Percentiles rank a stretch among this genome's conserved stretches.
Evolutionary conservation across 345 rosid genomes (phyloP).

Genomic region (Brassica rapa): DNA sequence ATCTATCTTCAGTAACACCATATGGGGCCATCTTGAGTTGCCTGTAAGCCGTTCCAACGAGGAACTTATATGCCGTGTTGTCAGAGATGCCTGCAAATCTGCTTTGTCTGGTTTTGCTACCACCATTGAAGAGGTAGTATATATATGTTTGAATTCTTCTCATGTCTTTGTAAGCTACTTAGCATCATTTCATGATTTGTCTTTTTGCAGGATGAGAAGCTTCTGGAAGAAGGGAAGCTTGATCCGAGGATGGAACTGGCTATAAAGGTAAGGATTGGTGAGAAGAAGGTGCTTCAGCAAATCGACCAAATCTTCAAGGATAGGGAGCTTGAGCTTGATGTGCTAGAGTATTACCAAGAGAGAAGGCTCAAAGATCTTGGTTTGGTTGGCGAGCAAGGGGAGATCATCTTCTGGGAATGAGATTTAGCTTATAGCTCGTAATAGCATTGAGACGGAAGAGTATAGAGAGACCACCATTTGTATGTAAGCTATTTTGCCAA

Average conservation of each 20-base stretch:
- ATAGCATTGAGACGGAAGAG: conserved; percentile 12
- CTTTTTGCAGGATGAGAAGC: conserved; percentile 66
- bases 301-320: conserved; percentile 63
- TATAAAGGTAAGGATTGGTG: conserved; percentile 68
- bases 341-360: conserved; percentile 86
- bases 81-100: conserved; percentile 75
- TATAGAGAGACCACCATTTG: conserved; percentile 20
- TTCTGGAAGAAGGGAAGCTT: conserved; percentile 53
- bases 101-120: conserved; percentile 75
- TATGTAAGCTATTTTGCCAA: conserved; percentile 36
- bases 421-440: conserved; percentile 5
- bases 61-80: conserved; percentile 79
- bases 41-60: conserved; percentile 82
- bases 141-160: background rate
- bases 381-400: conserved; percentile 95
- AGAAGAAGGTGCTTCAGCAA: conserved; percentile 84
- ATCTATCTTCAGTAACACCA: conserved; percentile 72
- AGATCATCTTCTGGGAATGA: conserved; percentile 91
- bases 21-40: conserved; percentile 90
- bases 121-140: conserved; percentile 74
- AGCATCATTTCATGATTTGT: background rate
- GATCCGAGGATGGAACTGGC: conserved; percentile 58
- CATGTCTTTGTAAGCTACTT: conserved; percentile 3
- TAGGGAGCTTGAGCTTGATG: conserved; percentile 66
- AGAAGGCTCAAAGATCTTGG: conserved; percentile 90